Evolutionary conservation across 1,139 yeast genomes (phyloP).

Genomic region (Blastobotrys malaysiensis): DNA sequence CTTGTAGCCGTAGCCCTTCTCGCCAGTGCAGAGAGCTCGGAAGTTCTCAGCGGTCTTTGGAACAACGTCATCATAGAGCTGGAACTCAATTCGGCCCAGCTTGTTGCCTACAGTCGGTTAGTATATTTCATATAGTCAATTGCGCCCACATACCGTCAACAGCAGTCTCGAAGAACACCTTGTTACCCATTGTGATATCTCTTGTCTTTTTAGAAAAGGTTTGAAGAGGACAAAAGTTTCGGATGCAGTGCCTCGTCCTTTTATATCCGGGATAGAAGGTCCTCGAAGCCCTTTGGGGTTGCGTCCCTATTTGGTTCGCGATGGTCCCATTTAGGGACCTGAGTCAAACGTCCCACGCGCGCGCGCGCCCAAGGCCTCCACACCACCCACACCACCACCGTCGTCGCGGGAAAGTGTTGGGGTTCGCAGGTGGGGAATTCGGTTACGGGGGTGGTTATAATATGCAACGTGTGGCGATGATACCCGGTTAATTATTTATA

Average conservation of each 20-base stretch:
- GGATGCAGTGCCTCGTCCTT: neutral
- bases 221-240: conserved; percentile 1
- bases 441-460: no score
- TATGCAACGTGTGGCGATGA: no score
- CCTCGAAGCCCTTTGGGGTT: neutral
- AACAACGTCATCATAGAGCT: conserved; percentile 83
- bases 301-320: neutral
- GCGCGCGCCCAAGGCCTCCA: neutral
- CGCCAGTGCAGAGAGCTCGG: conserved; percentile 96
- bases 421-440: no score
- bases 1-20: conserved; percentile 94
- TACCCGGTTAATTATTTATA: no score
- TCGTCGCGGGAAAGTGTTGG: no score
- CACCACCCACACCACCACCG: neutral
- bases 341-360: neutral
- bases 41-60: conserved; percentile 99
- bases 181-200: conserved; percentile 33
- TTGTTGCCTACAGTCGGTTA: conserved; percentile 35
- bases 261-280: neutral
- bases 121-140: neutral
- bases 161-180: conserved; percentile 73
- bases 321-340: neutral
- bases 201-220: conserved; percentile 17
- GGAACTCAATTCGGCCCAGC: conserved; percentile 72
- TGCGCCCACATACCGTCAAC: conserved; percentile 47